Conservation (phyloP, 176 grass and related monocot species). For the Oryza coarctata region DNA sequence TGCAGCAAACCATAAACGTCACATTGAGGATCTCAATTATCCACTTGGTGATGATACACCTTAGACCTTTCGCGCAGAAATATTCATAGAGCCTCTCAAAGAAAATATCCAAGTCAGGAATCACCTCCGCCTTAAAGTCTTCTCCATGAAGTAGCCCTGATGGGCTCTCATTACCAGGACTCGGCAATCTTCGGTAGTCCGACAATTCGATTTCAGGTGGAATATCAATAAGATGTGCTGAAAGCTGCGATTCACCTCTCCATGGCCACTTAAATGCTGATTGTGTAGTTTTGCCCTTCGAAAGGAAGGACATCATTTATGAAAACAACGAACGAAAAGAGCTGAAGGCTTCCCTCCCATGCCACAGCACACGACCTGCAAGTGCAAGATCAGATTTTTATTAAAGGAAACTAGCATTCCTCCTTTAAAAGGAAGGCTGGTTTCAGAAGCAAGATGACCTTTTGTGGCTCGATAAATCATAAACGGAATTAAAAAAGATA, state of each 20-base stretch:
- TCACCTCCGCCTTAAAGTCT: slow-evolving; percentile 41
- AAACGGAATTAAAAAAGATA: background rate
- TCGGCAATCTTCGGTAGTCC: slow-evolving; percentile 52
- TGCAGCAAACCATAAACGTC: slow-evolving; percentile 70
- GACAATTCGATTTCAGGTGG: slow-evolving; percentile 78
- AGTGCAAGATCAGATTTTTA: background rate
- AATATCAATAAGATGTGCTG: slow-evolving; percentile 38
- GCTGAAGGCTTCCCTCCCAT: background rate
- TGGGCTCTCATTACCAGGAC: slow-evolving; percentile 58
- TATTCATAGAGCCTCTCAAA: slow-evolving; percentile 76
- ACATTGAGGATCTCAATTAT: slow-evolving; percentile 72
- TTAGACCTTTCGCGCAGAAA: slow-evolving; percentile 75
- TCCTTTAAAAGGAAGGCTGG: background rate
- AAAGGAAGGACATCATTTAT: slow-evolving; percentile 50
- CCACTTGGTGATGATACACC: slow-evolving; percentile 80
- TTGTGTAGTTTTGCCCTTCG: slow-evolving; percentile 16
- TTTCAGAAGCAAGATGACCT: background rate
- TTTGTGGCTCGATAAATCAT: background rate
- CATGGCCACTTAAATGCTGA: slow-evolving; percentile 52
- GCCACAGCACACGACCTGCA: background rate
- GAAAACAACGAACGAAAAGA: slow-evolving; percentile 8
- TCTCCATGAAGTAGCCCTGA: slow-evolving; percentile 63
- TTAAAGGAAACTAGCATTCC: background rate
- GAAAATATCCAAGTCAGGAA: slow-evolving; percentile 78
- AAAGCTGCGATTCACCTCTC: slow-evolving; percentile 47